Evolutionary conservation across 371 early-diverging fungal species (phyloP), one percentile per base, ranked within the genome.

Genomic region (Entomophthora muscae): DNA sequence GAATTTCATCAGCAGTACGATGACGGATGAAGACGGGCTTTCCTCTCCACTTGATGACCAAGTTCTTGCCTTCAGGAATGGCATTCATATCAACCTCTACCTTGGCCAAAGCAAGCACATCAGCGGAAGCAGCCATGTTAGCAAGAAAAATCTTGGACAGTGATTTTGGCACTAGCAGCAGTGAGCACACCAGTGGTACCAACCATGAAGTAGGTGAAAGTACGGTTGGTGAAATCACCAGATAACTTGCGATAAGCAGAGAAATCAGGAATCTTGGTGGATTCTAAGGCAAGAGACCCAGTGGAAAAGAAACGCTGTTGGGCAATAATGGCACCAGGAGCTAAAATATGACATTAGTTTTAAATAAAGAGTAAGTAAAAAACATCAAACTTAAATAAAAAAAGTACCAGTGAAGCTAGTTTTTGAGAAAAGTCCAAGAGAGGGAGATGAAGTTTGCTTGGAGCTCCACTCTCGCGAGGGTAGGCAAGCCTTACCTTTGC

Each of bases 1-100:
- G 81, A 70, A 97, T 96, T 76, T 97, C 96, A 67, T 82, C 89
- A 33, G 84, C 79, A 51, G 96, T 97, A 69, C 96, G 88, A 78
- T 95, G 96, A 73, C 95, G 89, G 69, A 97, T 88, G 73, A 95
- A 93, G 64, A 97, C 88, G 64, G 97, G 97, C 84, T 97, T 97
- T 75, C 97, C 97, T 69, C 96, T 85, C 97, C 97, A 97, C 83
- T 95, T 97, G 78, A 97, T 79, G 32, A 90, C 87, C 63, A 95
- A 86, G 67, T 95, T 95, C 81, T 90, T 93, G 64, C 96, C 98
- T 69, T 93, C 91, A 33, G 98, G 98, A 71, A 97, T 92, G 55
- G 85, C 69, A 66, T 75, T 78, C 71, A 93, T 76, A 60, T 93
- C 91, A 30, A 97, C 88, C 81, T 97, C 98, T 32, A 90, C 91